Evolutionary conservation across 2,329 filamentous ascomycete genomes (phyloP).

Genomic region (Immersiporthe knoxdaviesiana): DNA sequence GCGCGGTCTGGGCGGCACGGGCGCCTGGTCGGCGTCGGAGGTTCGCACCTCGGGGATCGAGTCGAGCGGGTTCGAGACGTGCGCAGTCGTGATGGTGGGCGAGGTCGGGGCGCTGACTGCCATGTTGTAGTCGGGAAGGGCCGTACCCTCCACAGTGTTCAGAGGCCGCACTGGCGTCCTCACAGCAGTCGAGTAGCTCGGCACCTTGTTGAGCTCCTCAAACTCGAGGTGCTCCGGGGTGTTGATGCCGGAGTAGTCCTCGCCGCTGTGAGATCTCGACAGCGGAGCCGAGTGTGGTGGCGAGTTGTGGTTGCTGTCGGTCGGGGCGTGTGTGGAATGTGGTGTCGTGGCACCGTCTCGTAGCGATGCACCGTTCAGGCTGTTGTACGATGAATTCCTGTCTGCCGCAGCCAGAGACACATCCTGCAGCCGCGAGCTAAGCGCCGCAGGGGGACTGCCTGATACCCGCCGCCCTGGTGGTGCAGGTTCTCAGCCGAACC

Average conservation of each 20-base stretch:
- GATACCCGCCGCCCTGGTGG: conserved; percentile 55
- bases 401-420: conserved; percentile 58
- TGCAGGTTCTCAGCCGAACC: conserved; percentile 82
- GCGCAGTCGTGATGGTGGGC: conserved; percentile 45
- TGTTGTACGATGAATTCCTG: conserved; percentile 51
- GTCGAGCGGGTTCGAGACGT: conserved; percentile 38
- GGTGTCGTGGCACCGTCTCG: conserved; percentile 40
- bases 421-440: conserved; percentile 70
- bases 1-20: conserved; percentile 27
- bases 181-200: conserved; percentile 76
- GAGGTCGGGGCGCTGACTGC: conserved; percentile 59
- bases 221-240: conserved; percentile 64
- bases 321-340: conserved; percentile 42
- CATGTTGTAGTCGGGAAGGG: conserved; percentile 69
- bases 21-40: conserved; percentile 29
- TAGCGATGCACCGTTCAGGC: conserved; percentile 38
- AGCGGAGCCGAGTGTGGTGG: conserved; percentile 50
- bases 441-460: conserved; percentile 55
- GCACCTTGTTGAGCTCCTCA: conserved; percentile 70
- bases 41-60: conserved; percentile 37
- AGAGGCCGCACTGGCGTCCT: conserved; percentile 63
- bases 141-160: conserved; percentile 50
- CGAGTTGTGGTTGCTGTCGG: conserved; percentile 43
- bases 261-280: conserved; percentile 59
- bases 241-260: conserved; percentile 54